Conservation (phyloP, 2,329 filamentous ascomycete genomes). For the Cercospora berteroae region DNA sequence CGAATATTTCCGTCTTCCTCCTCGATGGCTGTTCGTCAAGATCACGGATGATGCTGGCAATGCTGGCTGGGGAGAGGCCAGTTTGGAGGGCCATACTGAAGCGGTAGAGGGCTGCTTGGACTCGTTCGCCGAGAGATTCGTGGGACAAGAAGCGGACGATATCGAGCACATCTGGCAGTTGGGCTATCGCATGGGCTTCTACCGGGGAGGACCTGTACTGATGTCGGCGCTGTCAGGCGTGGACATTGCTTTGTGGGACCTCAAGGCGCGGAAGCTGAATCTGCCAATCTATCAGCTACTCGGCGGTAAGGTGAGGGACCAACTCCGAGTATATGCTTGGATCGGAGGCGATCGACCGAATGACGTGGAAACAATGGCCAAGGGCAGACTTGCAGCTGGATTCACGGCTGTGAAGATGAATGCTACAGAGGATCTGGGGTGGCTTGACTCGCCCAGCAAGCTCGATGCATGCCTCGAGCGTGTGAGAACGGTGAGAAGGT, state of each 20-base stretch:
- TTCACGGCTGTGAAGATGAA: slow-evolving; percentile 76
- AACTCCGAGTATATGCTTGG: slow-evolving; percentile 72
- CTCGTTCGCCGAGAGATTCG: slow-evolving; percentile 61
- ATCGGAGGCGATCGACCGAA: slow-evolving; percentile 71
- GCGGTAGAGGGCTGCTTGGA: slow-evolving; percentile 72
- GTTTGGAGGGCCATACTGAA: slow-evolving; percentile 69
- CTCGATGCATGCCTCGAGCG: slow-evolving; percentile 65
- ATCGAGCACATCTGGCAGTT: slow-evolving; percentile 81
- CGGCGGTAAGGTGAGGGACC: slow-evolving; percentile 69
- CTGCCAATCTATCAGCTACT: slow-evolving; percentile 72
- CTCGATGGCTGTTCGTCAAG: slow-evolving; percentile 76
- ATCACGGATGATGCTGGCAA: slow-evolving; percentile 64
- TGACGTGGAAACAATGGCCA: slow-evolving; percentile 56
- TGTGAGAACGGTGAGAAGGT: slow-evolving; percentile 64
- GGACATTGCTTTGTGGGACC: slow-evolving; percentile 77
- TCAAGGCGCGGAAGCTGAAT: slow-evolving; percentile 63
- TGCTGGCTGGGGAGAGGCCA: slow-evolving; percentile 51
- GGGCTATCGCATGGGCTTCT: slow-evolving; percentile 67
- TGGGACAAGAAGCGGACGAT: slow-evolving; percentile 69
- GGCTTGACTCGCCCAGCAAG: slow-evolving; percentile 68
- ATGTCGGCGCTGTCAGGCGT: slow-evolving; percentile 77
- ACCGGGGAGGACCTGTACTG: slow-evolving; percentile 73
- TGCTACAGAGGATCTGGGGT: slow-evolving; percentile 70
- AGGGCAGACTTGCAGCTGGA: slow-evolving; percentile 58
- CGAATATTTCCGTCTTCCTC: slow-evolving; percentile 72